These are phyloP conservation scores for Backusella mclennaniae DNA, from an alignment of 192 early-diverging fungal genomes.

Conservation along the genomic window DNA sequence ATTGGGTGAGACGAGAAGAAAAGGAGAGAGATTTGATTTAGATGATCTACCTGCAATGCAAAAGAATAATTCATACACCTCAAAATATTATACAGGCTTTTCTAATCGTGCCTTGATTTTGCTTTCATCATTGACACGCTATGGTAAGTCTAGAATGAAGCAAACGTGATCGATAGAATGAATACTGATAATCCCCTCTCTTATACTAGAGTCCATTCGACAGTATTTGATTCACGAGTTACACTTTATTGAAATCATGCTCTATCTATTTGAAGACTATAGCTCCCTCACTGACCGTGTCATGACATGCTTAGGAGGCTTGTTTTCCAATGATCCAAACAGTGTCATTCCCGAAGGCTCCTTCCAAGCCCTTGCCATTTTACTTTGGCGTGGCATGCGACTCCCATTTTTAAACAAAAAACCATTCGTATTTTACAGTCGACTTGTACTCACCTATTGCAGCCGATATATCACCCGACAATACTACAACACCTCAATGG, in stretches of 20 bases:
- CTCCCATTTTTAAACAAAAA: conserved; percentile 1
- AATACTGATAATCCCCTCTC: not conserved
- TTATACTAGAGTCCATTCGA: conserved; percentile 7
- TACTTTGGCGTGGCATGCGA: conserved; percentile 12
- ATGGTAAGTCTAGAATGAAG: conserved; percentile 1
- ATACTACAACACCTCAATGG: not conserved
- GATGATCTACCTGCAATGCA: not conserved
- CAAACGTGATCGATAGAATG: not conserved
- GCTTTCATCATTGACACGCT: conserved; percentile 18
- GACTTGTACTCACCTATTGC: conserved; percentile 11
- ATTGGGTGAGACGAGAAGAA: not conserved
- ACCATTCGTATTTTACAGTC: conserved; percentile 17
- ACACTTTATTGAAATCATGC: conserved; percentile 22
- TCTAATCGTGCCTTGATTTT: conserved; percentile 19
- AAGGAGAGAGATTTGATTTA: not conserved
- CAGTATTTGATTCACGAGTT: conserved; percentile 27
- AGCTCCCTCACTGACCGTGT: conserved; percentile 18
- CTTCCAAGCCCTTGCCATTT: not conserved
- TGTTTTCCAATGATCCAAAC: not conserved
- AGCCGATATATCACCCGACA: conserved; percentile 1
- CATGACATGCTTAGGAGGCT: conserved; percentile 20
- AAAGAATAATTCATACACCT: not conserved
- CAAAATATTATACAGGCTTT: conserved; percentile 7
- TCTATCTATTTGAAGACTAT: conserved; percentile 26
- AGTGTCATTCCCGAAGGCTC: conserved; percentile 6